Evolutionary conservation across 352 stramenopile species (phyloP).

Genomic region (Aphanomyces astaci): DNA sequence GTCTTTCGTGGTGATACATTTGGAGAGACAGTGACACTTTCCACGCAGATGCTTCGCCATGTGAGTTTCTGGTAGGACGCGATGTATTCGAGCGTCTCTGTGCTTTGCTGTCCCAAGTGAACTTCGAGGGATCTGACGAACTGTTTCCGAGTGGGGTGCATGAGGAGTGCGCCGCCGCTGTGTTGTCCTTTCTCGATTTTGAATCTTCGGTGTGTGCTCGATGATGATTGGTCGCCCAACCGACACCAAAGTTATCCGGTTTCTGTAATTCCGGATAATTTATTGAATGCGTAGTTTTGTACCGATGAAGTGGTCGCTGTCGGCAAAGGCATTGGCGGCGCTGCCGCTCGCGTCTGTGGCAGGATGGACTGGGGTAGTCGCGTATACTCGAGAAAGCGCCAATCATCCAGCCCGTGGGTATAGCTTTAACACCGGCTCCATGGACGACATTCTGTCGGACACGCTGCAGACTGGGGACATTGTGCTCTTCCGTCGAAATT

Average conservation of each 20-base stretch:
- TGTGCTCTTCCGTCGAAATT: conserved; percentile 66
- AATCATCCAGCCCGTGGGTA: conserved; percentile 33
- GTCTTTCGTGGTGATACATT: background rate
- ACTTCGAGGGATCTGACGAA: background rate
- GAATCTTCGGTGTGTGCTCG: no score
- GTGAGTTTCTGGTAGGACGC: conserved; percentile 2
- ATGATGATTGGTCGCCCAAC: no score
- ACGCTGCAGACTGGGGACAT: conserved; percentile 78
- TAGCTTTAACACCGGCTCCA: conserved; percentile 67
- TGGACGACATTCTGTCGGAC: conserved; percentile 83
- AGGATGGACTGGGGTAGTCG: conserved; percentile 63
- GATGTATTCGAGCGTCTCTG: conserved; percentile 3
- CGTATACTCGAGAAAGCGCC: conserved; percentile 42
- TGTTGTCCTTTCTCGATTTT: background rate
- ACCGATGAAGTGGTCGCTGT: conserved; percentile 21
- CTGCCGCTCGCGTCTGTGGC: conserved; percentile 52
- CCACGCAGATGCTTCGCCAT: background rate
- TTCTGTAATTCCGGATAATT: background rate
- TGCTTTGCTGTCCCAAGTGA: background rate
- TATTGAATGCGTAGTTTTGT: background rate
- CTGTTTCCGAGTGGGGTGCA: background rate
- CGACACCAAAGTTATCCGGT: background rate
- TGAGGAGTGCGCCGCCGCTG: background rate
- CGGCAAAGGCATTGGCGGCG: conserved; percentile 38
- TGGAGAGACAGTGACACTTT: background rate